phyloP scores from a whole-genome alignment of 2,329 filamentous ascomycete genomes.

The Apiospora phragmitis region DNA sequence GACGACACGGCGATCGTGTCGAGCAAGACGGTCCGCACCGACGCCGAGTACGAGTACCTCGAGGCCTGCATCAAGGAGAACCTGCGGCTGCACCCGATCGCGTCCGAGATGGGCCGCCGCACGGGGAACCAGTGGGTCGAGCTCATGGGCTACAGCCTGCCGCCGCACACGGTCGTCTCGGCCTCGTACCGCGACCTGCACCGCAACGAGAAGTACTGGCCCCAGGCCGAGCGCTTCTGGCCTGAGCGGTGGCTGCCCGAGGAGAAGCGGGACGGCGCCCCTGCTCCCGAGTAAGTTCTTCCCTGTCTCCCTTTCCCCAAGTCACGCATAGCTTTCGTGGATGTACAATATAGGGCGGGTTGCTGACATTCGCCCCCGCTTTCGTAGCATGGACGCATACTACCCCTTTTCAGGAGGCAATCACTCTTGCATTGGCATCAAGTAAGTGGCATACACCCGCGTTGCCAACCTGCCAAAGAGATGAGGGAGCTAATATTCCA shows the following conservation, averaged over 20 bases:
- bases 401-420: slow-evolving; percentile 4
- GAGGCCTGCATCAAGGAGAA: slow-evolving; percentile 11
- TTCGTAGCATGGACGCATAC: neutral
- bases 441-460: neutral
- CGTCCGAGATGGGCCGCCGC: slow-evolving; percentile 11
- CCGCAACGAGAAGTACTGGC: slow-evolving; percentile 10
- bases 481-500: neutral
- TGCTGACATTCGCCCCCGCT: neutral
- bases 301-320: neutral
- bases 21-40: slow-evolving; percentile 5
- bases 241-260: slow-evolving; percentile 1
- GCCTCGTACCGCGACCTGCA: slow-evolving; percentile 11
- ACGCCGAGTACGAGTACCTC: slow-evolving; percentile 3
- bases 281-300: neutral
- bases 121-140: slow-evolving; percentile 4
- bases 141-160: neutral
- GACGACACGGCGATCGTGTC: neutral
- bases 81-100: slow-evolving; percentile 9
- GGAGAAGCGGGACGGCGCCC: neutral
- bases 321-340: neutral
- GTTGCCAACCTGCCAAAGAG: too few relatives aligned
- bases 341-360: too few relatives aligned
- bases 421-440: slow-evolving; percentile 10
- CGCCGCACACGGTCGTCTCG: slow-evolving; percentile 9
- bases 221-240: slow-evolving; percentile 1